Base-by-base conservation (phyloP, 495 filamentous ascomycete genomes). In the Aspergillus olivimuriae region DNA sequence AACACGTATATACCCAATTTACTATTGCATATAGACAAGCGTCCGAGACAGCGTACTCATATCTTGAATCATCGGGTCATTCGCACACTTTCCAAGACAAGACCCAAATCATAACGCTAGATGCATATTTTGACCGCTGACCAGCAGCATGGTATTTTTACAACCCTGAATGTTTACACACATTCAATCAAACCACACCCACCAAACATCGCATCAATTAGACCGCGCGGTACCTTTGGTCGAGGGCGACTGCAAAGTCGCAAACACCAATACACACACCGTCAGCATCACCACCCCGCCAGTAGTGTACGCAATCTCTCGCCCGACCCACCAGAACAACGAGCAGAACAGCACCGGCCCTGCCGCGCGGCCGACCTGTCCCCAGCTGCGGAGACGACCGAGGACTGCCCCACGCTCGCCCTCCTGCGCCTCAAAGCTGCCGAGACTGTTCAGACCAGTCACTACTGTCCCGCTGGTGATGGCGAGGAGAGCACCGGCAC, bases 321-420 rank as follows among this genome's bases (percentile, higher is more conserved):
- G 69, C 0, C 94, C 92, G 22, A 87, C 90, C 94, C 94, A 99
- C 92, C 92, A 99, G 67, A 97, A 99, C 44, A 99, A 72, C n/a
- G 86, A 83, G 51, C 91, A 96, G 55, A 97, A 99, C 34, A 94
- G 57, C 18, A 97, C 54, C 1, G 92, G 92, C 0, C 92, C 92
- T 15, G 91, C 61, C 3, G 90, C 86, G 17, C 94, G 72, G 2
- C 92, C 94, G 8, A 89, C 70, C 67, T 97, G 92, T 3, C 92
- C 84, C 68, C 81, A 86, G 56, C 88, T 91, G 17, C 92, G 69
- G 45, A 95, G 78, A 38, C 87, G 79, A 0, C 92, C 92, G 46
- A 97, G 61, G 41, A 92, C 92, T 16, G 80, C 80, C 2, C 92
- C 92, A 23, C 92, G 75, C 64, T 96, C 88, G 8, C 70, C 76